phyloP scores from a whole-genome alignment of 1,284 basidiomycete genomes.

The Chalciporus piperatoides region DNA sequence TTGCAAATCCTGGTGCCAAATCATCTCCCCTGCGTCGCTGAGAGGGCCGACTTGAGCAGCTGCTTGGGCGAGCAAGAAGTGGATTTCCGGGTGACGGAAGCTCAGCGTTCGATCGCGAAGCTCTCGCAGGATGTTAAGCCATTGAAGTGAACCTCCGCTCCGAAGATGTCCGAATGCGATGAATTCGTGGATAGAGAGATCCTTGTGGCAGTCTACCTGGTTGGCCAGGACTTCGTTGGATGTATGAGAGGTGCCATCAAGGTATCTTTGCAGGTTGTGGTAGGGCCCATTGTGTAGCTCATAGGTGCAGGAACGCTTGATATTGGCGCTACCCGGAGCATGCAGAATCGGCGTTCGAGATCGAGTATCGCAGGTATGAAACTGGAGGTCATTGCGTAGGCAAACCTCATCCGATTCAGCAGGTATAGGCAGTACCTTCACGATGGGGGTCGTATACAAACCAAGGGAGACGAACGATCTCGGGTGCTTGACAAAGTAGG shows the following conservation, averaged over 20 bases:
- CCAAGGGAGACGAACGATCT: too few species aligned
- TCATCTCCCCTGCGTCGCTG: slow-evolving; percentile 13
- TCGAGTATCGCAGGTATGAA: slow-evolving; percentile 19
- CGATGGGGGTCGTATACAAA: too few species aligned
- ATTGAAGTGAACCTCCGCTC: slow-evolving; percentile 42
- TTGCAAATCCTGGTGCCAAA: slow-evolving; percentile 36
- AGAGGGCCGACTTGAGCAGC: slow-evolving; percentile 41
- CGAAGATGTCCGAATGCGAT: slow-evolving; percentile 42
- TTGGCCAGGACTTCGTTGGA: slow-evolving; percentile 43
- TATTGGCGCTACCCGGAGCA: slow-evolving; percentile 11
- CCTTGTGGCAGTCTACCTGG: slow-evolving; percentile 37
- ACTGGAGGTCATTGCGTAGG: slow-evolving; percentile 31
- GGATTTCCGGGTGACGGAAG: slow-evolving; percentile 38
- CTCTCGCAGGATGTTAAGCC: slow-evolving; percentile 47
- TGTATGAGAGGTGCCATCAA: slow-evolving; percentile 37
- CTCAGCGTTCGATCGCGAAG: slow-evolving; percentile 36
- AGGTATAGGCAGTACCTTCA: too few species aligned
- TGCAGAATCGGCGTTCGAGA: background rate
- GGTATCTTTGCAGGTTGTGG: slow-evolving; percentile 34
- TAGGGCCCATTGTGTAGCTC: slow-evolving; percentile 35
- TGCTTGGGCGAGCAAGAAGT: slow-evolving; percentile 39
- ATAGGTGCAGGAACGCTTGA: slow-evolving; percentile 31
- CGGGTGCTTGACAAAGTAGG: too few species aligned
- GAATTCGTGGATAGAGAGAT: slow-evolving; percentile 42
- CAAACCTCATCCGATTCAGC: too few species aligned